A percentile compares a stretch with the other conserved stretches of the same genome.
Conservation (phyloP, 768 basidiomycete species). For the Postia placenta region DNA sequence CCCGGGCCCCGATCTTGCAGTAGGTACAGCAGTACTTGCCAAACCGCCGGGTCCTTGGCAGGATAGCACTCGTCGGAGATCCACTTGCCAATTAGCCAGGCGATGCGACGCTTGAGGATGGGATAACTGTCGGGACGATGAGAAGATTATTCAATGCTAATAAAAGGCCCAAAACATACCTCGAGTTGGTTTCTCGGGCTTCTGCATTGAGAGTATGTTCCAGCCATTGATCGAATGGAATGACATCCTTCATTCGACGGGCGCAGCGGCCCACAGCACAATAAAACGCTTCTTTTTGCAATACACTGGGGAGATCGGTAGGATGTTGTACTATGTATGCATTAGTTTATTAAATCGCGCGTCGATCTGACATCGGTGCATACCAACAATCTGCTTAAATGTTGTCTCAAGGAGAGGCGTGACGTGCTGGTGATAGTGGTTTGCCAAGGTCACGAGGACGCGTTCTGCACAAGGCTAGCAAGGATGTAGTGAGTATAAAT, state of each 20-base stretch:
- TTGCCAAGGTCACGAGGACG: slow-evolving; percentile 75
- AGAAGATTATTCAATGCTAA: no score
- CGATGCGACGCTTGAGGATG: slow-evolving; percentile 90
- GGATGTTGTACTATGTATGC: slow-evolving; percentile 41
- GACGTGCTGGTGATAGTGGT: slow-evolving; percentile 65
- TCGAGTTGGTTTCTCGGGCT: slow-evolving; percentile 50
- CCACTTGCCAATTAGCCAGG: slow-evolving; percentile 93
- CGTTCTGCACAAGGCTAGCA: slow-evolving; percentile 86
- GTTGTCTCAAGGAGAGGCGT: slow-evolving; percentile 55
- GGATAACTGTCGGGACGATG: slow-evolving; percentile 56
- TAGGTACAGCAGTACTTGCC: slow-evolving; percentile 78
- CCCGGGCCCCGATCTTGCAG: slow-evolving; percentile 62
- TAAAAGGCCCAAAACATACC: slow-evolving; percentile 32
- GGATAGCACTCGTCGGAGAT: slow-evolving; percentile 59
- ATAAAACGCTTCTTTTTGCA: slow-evolving; percentile 84
- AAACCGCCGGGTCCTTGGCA: slow-evolving; percentile 58
- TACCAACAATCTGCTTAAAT: slow-evolving; percentile 60
- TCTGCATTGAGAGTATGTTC: slow-evolving; percentile 53
- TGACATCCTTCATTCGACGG: slow-evolving; percentile 47
- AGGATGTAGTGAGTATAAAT: no score
- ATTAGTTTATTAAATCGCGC: not conserved
- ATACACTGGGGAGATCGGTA: slow-evolving; percentile 47
- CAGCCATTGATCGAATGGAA: slow-evolving; percentile 72
- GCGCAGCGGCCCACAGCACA: slow-evolving; percentile 87
- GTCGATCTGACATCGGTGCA: not conserved